Base-by-base conservation (phyloP, 1,284 basidiomycete species). In the Tetrapyrgos nigripes region DNA sequence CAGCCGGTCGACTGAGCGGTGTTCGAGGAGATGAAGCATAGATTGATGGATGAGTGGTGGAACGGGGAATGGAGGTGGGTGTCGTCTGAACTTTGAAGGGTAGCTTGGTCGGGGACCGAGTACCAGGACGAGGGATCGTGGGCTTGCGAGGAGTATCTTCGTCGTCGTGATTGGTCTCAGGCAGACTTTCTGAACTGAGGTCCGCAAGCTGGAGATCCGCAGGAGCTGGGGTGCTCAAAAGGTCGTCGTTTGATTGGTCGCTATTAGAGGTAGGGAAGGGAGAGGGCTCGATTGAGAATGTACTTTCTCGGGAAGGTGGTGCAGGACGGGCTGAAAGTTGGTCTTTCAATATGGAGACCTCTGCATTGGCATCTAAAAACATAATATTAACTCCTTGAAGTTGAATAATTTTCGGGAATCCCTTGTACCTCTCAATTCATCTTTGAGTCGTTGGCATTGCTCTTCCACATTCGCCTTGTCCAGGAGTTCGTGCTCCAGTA, bases 401-500 rank as follows among this genome's bases (percentile, higher is more conserved):
- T 58, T 31, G 63, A 47, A 49, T 46, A 70, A 21, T 46, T 29
- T 43, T 44, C 23, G 35, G 43, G 37, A 55, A 48, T 14, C 59
- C 33, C 21, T 70, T 83, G 57, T 62, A 96, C 96, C 96, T 86
- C 96, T 79, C 29, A 98, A 76, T 71, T 98, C 96, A 70, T 99
- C 97, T 74, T 90, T 96, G 57, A 97, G 74, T 45, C 97, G 83
- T 75, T 99, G 97, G 53, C 84, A 87, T 69, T 97, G 93, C 73
- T 97, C 96, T 70, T 98, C 96, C 35, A 98, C 72, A 62, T 83
- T 88, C 3, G 93, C 91, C 75, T 96, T 97, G 73, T 92, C 91
- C 45, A 98, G 79, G n/a, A 99, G 80, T 71, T 99, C 97, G 66
- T 98, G 94, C 73, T 99, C 97, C 31, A 99, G 82, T 46, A 99